Base-by-base conservation (phyloP, 2,329 filamentous ascomycete genomes). In the Pseudogymnoascus pannorum region DNA sequence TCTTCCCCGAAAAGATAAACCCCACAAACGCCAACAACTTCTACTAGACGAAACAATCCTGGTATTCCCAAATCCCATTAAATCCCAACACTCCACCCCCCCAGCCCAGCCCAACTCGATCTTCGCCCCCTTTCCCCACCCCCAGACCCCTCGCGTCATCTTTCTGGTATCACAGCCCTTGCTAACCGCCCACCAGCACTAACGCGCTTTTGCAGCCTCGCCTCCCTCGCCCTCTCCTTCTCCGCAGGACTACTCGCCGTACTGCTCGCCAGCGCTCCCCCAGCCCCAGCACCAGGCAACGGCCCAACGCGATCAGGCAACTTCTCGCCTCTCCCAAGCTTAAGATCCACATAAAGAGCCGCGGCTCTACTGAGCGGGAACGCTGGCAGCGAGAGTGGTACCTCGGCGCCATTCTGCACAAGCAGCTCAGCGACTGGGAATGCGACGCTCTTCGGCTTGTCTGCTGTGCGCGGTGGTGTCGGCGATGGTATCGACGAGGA, bases 391-490 rank as follows among this genome's bases (percentile, higher is more conserved):
- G 85, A 78, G 1, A 78, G 72, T 0, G 94, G 93, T 33, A 97
- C 88, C 64, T 96, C 89, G 3, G 92, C 92, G 14, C 94, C 94
- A 70, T 99, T 97, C 69, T 97, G 95, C 12, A 96, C 79, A 12
- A 99, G 81, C 63, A 99, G 77, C 73, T 99, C 94, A 12, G 94
- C 94, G 42, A 97, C 81, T 0, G 94, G 87, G 72, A 99, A 99
- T 0, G 92, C 83, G 7, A 86, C 80, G 2, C 78, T 72, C 66
- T 84, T 85, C 7, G 68, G 62, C 67, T 68, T 78, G 78, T 35
- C 77, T 70, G 24, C 29, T 68, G 74, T 74, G 62, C 72, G 74
- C 5, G 64, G 62, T n/a, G 73, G 76, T 57, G 70, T 82, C 71
- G 66, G 75, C 3, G 78, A 67, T 57, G 75, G 68, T 14, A 68